Base-by-base conservation (phyloP, 768 basidiomycete genomes). In the Calocybe indica region DNA sequence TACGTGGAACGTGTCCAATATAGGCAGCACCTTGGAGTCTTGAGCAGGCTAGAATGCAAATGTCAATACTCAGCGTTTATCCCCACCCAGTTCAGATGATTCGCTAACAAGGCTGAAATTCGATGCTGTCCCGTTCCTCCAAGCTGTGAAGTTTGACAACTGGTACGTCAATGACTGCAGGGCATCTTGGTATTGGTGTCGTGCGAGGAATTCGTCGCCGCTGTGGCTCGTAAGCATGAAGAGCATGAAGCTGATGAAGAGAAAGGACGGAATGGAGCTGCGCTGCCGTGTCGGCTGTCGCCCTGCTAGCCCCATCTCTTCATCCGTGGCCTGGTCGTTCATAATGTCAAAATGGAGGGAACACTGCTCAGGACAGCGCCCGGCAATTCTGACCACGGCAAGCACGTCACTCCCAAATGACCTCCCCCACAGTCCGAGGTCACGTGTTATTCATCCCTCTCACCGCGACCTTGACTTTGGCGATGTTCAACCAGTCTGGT, bases 171-270 rank as follows among this genome's bases (percentile, higher is more conserved):
- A 62, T 6, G 72, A 71, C 30, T 72, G 66, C 5, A 91, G 58
- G n/a, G 79, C 69, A 52, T 88, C 78, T 58, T 85, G 73, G 60
- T 85, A 86, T 48, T 81, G 80, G 55, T 76, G 79, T 49, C 80
- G 70, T 11, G 77, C 74, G 5, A 81, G 65, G 49, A 77, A 78
- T 58, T 86, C 84, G 55, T 88, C 86, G 6, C 78, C 75, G 50
- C 75, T 82, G 50, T 84, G 82, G 55, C 82, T 88, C 40, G 83
- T 86, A 62, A 91, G 77, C 78, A 91, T 74, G 65, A 85, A 89
- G 28, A 91, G 69, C 59, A 89, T 72, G 49, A 91, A 78, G 54
- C 73, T 76, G 46, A 90, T 70, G 68, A 92, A 80, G 33, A 91
- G 71, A 54, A 92, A 79, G 5, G 84, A 82, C 1, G 88, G 78